A percentile compares a stretch with the other conserved stretches of the same genome.
These are phyloP conservation scores for Lobosporangium transversale DNA, from an alignment of 192 early-diverging fungal genomes.

Conservation along the genomic window DNA sequence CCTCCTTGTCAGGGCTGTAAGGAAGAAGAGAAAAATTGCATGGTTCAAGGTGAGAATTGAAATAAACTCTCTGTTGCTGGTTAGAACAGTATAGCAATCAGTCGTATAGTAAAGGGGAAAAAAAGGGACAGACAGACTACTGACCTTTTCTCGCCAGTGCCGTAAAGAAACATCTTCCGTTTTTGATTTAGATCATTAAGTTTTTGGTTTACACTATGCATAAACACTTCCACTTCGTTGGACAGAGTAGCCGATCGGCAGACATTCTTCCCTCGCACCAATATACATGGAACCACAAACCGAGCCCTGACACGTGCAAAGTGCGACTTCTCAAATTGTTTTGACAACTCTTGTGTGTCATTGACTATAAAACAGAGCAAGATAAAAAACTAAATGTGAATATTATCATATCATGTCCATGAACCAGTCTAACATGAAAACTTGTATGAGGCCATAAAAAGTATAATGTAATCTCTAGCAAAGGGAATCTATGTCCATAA, in stretches of 20 bases:
- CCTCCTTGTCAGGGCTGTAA: conserved; percentile 47
- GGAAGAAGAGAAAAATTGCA: background rate
- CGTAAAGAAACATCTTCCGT: conserved; percentile 51
- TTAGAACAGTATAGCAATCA: background rate
- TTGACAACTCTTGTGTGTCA: conserved; percentile 41
- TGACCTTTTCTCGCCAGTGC: conserved; percentile 45
- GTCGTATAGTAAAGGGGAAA: background rate
- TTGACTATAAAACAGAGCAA: conserved; percentile 30
- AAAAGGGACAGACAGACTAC: background rate
- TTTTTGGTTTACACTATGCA: conserved; percentile 52
- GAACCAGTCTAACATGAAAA: too few relatives aligned
- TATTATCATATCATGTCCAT: too few relatives aligned
- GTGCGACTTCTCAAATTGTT: conserved; percentile 52
- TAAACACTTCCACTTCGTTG: conserved; percentile 52
- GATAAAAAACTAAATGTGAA: too few relatives aligned
- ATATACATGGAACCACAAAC: conserved; percentile 49
- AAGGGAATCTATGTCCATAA: too few relatives aligned
- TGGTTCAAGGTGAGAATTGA: too few relatives aligned
- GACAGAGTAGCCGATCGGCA: conserved; percentile 52
- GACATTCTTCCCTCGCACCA: conserved; percentile 50
- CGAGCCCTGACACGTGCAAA: conserved; percentile 53
- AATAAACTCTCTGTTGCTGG: background rate
- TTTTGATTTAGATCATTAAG: conserved; percentile 43
- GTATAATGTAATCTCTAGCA: too few relatives aligned
- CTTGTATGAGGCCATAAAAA: too few relatives aligned